Base-by-base conservation (phyloP, 2,329 filamentous ascomycete genomes). In the Fusarium sp. region DNA sequence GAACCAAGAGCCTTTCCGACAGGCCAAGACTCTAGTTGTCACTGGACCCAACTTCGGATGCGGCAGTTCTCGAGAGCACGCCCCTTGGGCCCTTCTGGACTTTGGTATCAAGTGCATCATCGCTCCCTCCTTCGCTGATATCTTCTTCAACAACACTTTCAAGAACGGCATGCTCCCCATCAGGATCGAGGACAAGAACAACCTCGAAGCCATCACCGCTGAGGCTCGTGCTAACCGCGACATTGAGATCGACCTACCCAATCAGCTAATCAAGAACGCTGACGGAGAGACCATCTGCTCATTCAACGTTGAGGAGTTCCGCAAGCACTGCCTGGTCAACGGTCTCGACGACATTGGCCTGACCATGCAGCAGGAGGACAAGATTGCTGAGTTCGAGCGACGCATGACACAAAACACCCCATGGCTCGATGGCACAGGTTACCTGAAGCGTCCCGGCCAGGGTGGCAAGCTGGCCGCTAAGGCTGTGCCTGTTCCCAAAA, bases 91-190 rank as follows among this genome's bases (percentile, higher is more conserved):
- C 11, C 89, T 98, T 30, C 91, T 97, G 64, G 96, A 98, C 84
- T 98, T 98, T 78, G 96, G 96, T 75, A 97, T 99, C 85, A 94
- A 92, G 81, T 95, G 92, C 81, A 88, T 98, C 78, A 97, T 98
- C 76, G 96, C 95, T 2, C 94, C 94, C 3, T 95, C 93, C 3
- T 90, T 89, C 70, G 85, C 83, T 67, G 83, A 84, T 66, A 99
- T 99, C 83, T 98, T 98, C 90, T 97, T 95, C 90, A 98, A 97
- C 90, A 99, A 99, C 87, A 96, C 93, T n/a, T 98, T 98, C 90
- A 98, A 99, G 89, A 99, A 99, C 86, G 95, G 95, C 85, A 98
- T 98, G 96, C 87, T 98, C 72, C 95, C 95, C 53, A 90, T 98
- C 69, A 84, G 88, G 66, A 92, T 98, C 79, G 85, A 88, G 36